Evolutionary conservation across 2,329 filamentous ascomycete genomes (phyloP), one percentile per base, ranked within the genome.

Genomic region (Epichloe festucae): DNA sequence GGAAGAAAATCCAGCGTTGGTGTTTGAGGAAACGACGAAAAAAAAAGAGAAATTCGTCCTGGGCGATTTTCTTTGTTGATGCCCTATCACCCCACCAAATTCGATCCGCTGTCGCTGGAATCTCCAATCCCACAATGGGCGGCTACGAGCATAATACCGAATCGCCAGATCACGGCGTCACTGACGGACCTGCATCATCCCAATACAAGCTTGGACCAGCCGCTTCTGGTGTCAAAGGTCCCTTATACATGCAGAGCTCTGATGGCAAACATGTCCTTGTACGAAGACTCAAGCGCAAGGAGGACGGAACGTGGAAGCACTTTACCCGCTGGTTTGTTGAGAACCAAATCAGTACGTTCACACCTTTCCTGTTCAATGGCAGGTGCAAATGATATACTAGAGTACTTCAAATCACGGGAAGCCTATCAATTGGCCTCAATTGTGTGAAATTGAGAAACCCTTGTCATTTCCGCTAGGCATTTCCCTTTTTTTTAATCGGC

Each of bases 261-360:
- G 64, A 67, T 58, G 72, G 70, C 62, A 78, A 75, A 53, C 72
- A 73, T 46, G 72, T 79, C 46, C 69, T 79, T 27, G 72, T 79
- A 46, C 73, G 77, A 58, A 76, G 78, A 57, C 67, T 76, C 56
- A 83, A 77, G 70, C 72, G 73, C 63, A 82, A 81, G 66, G 78
- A 81, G 49, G 77, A 84, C 58, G 74, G 80, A 51, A 72, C 80
- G 41, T 70, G 78, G 67, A 81, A 77, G 62, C 75, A 76, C 54
- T 67, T 86, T 45, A 77, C 79, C 55, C 73, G 76, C 62, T 87
- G 84, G 81, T 77, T 90, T 64, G 80, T 88, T 58, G 74, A 86
- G 62, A 87, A 91, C 66, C 87, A 91, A 66, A 83, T 88, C 61
- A 85, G 87, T 90, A 81, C 54, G 80, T 70, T 35, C 43, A 10